phyloP scores from a whole-genome alignment of 352 stramenopile genomes.

The Globisporangium sylvaticum region DNA sequence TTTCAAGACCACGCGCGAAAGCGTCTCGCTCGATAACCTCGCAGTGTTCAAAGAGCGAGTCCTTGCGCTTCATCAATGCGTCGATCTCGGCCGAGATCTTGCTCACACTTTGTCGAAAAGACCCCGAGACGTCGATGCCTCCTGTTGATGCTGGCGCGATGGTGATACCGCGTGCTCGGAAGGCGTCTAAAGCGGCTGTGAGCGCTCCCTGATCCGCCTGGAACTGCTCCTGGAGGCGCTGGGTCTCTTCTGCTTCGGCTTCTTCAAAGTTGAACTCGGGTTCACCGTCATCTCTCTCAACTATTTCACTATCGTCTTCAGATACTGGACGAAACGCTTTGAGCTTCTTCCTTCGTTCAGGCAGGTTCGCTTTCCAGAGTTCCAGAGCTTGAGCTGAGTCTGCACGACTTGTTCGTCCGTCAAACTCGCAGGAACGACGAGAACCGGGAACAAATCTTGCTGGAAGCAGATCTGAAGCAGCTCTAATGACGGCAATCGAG shows the following conservation, averaged over 20 bases:
- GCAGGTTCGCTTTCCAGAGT: conserved; percentile 18
- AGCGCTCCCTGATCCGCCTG: conserved; percentile 37
- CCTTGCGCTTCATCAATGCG: conserved; percentile 30
- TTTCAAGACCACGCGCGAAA: conserved; percentile 23
- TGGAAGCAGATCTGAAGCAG: conserved; percentile 41
- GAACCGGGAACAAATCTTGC: conserved; percentile 39
- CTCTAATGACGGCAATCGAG: conserved; percentile 28
- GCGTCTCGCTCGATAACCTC: conserved; percentile 24
- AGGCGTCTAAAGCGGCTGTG: conserved; percentile 24
- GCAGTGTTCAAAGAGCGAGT: conserved; percentile 41
- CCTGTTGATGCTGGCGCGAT: conserved; percentile 12
- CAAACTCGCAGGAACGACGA: conserved; percentile 41
- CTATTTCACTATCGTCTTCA: conserved; percentile 7
- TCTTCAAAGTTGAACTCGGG: conserved; percentile 28
- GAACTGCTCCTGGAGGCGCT: conserved; percentile 43
- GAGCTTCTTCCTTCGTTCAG: conserved; percentile 11
- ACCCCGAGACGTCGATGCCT: conserved; percentile 20
- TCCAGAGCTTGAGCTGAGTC: conserved; percentile 33
- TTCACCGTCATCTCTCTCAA: conserved; percentile 17
- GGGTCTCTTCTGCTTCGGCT: conserved; percentile 36
- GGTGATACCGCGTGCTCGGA: conserved; percentile 34
- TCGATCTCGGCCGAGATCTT: conserved; percentile 22
- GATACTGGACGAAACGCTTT: conserved; percentile 6
- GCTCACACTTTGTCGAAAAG: conserved; percentile 37
- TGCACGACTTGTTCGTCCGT: conserved; percentile 28